These are phyloP conservation scores for Polyplosphaeria fusca DNA, from an alignment of 495 filamentous ascomycete species.

Conservation along the genomic window DNA sequence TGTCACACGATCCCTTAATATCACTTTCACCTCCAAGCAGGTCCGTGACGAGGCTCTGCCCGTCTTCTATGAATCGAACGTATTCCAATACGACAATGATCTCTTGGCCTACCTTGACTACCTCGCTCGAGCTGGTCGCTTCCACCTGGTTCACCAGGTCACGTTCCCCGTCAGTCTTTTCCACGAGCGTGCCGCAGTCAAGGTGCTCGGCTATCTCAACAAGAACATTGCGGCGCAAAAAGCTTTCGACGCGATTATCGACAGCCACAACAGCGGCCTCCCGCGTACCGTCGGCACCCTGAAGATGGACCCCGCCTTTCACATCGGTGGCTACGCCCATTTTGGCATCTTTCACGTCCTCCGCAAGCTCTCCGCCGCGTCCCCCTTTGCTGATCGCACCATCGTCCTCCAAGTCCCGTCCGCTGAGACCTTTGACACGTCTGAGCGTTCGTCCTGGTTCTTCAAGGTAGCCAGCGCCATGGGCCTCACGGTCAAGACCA, in stretches of 20 bases:
- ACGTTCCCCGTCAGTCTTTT: constrained; percentile 1
- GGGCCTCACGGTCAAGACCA: constrained; percentile 11
- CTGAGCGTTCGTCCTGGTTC: constrained; percentile 8
- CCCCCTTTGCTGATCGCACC: not conserved
- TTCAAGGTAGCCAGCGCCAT: not conserved
- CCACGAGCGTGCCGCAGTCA: not conserved
- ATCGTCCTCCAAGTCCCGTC: constrained; percentile 9
- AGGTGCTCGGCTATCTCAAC: not conserved
- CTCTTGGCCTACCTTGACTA: constrained; percentile 6
- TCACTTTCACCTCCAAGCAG: constrained; percentile 4
- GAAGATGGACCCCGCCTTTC: not conserved
- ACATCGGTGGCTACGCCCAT: not conserved
- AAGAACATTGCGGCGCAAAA: not conserved
- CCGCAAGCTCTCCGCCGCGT: constrained; percentile 1
- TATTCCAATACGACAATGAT: constrained; percentile 2
- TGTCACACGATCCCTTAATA: not conserved
- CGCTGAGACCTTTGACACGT: constrained; percentile 1
- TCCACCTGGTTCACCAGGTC: constrained; percentile 12
- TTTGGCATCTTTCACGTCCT: constrained; percentile 12
- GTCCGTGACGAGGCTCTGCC: constrained; percentile 6
- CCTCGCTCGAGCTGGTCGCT: constrained; percentile 5
- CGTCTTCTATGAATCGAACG: constrained; percentile 21
- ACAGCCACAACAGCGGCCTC: not conserved
- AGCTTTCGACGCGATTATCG: not conserved
- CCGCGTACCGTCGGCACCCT: not conserved